Evolutionary conservation across 768 basidiomycete genomes (phyloP).

Genomic region (Boletus pseudo-olivaceus): DNA sequence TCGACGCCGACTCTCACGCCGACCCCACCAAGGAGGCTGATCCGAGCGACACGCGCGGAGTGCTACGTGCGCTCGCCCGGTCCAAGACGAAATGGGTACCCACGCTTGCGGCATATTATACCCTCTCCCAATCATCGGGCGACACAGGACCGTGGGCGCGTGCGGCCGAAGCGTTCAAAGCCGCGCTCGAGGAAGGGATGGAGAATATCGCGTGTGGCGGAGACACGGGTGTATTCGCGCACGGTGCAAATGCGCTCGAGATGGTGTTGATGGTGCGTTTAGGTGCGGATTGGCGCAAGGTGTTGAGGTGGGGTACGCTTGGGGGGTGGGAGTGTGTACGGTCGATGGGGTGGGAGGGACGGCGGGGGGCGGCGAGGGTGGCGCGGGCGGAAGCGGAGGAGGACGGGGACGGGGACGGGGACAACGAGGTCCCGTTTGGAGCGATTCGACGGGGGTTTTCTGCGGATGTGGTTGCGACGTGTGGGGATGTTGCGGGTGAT

Average conservation of each 20-base stretch:
- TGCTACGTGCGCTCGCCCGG: constrained; percentile 20
- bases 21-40: too few relatives aligned
- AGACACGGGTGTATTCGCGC: constrained; percentile 62
- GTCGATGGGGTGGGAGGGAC: constrained; percentile 44
- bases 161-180: constrained; percentile 39
- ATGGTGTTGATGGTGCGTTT: constrained; percentile 56
- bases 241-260: constrained; percentile 59
- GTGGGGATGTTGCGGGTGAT: constrained; percentile 36
- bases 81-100: constrained; percentile 50
- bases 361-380: constrained; percentile 24
- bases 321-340: constrained; percentile 57
- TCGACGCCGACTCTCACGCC: too few relatives aligned
- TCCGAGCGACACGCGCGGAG: not conserved
- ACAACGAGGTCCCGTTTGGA: constrained; percentile 56
- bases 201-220: constrained; percentile 58
- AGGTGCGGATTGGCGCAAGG: constrained; percentile 49
- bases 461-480: constrained; percentile 44
- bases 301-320: constrained; percentile 57
- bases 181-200: constrained; percentile 40
- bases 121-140: constrained; percentile 18
- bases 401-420: constrained; percentile 29
- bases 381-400: constrained; percentile 24
- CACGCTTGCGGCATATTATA: constrained; percentile 52
- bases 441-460: constrained; percentile 51
- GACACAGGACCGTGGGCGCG: constrained; percentile 35